Evolutionary conservation across 2,329 filamentous ascomycete species (phyloP).

Genomic region (Aspergillus latus): DNA sequence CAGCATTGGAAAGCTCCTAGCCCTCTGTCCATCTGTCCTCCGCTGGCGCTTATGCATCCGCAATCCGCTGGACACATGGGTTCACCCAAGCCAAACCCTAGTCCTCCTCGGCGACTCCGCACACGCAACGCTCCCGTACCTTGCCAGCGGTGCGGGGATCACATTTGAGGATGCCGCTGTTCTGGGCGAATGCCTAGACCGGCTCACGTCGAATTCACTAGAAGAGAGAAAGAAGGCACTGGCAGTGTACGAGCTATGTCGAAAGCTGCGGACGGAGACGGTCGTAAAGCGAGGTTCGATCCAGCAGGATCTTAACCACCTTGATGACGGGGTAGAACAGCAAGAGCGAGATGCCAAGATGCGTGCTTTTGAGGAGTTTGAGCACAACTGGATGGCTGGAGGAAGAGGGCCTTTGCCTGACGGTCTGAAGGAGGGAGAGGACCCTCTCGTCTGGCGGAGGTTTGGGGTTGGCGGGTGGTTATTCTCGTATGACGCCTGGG

Average conservation of each 20-base stretch:
- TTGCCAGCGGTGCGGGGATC: slow-evolving; percentile 67
- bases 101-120: slow-evolving; percentile 64
- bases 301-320: slow-evolving; percentile 24
- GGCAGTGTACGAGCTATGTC: slow-evolving; percentile 19
- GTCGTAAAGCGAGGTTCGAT: slow-evolving; percentile 20
- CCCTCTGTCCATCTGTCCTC: slow-evolving; percentile 48
- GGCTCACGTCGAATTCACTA: slow-evolving; percentile 48
- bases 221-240: slow-evolving; percentile 17
- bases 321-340: slow-evolving; percentile 23
- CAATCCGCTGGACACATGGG: slow-evolving; percentile 58
- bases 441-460: slow-evolving; percentile 10
- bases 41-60: slow-evolving; percentile 66
- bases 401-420: neutral
- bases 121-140: slow-evolving; percentile 67
- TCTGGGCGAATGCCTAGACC: slow-evolving; percentile 37
- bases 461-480: slow-evolving; percentile 10
- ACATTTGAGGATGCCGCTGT: slow-evolving; percentile 67
- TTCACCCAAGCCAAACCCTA: slow-evolving; percentile 51
- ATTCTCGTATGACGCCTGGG: slow-evolving; percentile 7
- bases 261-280: slow-evolving; percentile 18
- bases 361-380: slow-evolving; percentile 16
- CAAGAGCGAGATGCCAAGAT: slow-evolving; percentile 19
- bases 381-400: slow-evolving; percentile 5
- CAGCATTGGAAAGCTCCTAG: slow-evolving; percentile 18
- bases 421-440: neutral